phyloP scores from a whole-genome alignment of 2,329 filamentous ascomycete species.

The Talaromyces sp. region DNA sequence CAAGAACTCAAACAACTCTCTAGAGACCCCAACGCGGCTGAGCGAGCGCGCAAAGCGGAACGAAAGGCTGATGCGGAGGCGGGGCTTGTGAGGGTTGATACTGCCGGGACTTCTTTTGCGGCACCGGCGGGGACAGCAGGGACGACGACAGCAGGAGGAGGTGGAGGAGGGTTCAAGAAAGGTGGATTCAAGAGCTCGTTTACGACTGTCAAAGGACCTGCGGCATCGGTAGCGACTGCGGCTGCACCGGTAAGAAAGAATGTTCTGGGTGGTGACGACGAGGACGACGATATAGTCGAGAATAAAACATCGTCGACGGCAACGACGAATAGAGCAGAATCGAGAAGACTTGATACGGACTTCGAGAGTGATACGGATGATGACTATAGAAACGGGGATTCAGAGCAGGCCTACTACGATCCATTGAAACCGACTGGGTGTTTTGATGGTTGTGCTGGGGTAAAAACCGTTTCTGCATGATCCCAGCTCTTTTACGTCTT shows the following conservation, averaged over 20 bases:
- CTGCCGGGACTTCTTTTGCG: neutral
- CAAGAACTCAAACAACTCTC: conserved; percentile 47
- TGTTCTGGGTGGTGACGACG: conserved; percentile 42
- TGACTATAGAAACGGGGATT: conserved; percentile 48
- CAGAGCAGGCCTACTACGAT: conserved; percentile 50
- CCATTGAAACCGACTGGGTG: conserved; percentile 52
- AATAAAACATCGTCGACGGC: neutral
- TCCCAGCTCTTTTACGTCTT: neutral
- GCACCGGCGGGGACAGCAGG: neutral
- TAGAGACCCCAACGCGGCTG: conserved; percentile 41
- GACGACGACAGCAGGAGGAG: conserved; percentile 27
- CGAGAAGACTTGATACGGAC: conserved; percentile 34
- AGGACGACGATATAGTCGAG: conserved; percentile 25
- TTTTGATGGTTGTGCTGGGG: conserved; percentile 35
- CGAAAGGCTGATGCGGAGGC: conserved; percentile 43
- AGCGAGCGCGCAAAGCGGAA: conserved; percentile 42
- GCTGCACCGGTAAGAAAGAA: conserved; percentile 37
- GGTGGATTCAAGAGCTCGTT: conserved; percentile 78
- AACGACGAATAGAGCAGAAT: neutral
- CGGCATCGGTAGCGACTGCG: conserved; percentile 21
- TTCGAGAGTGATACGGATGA: conserved; percentile 70
- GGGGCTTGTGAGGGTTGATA: conserved; percentile 36
- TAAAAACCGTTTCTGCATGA: conserved; percentile 19
- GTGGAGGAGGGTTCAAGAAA: conserved; percentile 62
- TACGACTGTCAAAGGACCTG: conserved; percentile 49